These are phyloP conservation scores for Pseudocercospora macadamiae DNA, from an alignment of 2,329 filamentous ascomycete species.

Conservation along the genomic window DNA sequence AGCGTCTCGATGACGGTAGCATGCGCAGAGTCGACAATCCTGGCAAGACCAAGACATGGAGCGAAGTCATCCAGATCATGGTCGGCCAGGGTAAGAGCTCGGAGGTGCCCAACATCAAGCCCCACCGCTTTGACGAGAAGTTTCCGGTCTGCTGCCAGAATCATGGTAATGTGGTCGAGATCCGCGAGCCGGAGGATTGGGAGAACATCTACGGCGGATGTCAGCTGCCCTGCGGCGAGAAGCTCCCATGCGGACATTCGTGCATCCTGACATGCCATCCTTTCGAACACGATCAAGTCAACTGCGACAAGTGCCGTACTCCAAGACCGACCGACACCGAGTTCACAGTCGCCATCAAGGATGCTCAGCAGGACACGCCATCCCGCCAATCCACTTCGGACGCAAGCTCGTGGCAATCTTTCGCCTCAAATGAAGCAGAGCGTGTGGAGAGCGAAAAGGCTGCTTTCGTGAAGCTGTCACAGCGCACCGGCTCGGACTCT, in stretches of 20 bases:
- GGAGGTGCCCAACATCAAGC: constrained; percentile 22
- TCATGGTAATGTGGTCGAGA: constrained; percentile 27
- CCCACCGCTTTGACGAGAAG: constrained; percentile 28
- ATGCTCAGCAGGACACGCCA: neutral
- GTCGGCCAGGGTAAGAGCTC: constrained; percentile 19
- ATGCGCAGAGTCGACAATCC: neutral
- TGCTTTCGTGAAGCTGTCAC: constrained; percentile 6
- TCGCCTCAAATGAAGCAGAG: constrained; percentile 9
- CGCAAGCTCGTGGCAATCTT: constrained; percentile 11
- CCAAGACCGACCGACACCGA: neutral
- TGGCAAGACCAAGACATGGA: constrained; percentile 31
- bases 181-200: constrained; percentile 57
- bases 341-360: neutral
- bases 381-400: constrained; percentile 1
- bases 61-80: constrained; percentile 35
- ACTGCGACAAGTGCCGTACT: constrained; percentile 33
- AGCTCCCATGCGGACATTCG: constrained; percentile 54
- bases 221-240: constrained; percentile 48
- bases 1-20: neutral
- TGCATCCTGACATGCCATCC: constrained; percentile 59
- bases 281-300: constrained; percentile 40
- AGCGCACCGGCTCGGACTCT: neutral
- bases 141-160: constrained; percentile 34
- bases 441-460: constrained; percentile 2
- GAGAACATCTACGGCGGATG: constrained; percentile 58